A percentile compares a stretch with the other conserved stretches of the same genome.
phyloP scores from a whole-genome alignment of 768 basidiomycete genomes.

The Panus rudis region DNA sequence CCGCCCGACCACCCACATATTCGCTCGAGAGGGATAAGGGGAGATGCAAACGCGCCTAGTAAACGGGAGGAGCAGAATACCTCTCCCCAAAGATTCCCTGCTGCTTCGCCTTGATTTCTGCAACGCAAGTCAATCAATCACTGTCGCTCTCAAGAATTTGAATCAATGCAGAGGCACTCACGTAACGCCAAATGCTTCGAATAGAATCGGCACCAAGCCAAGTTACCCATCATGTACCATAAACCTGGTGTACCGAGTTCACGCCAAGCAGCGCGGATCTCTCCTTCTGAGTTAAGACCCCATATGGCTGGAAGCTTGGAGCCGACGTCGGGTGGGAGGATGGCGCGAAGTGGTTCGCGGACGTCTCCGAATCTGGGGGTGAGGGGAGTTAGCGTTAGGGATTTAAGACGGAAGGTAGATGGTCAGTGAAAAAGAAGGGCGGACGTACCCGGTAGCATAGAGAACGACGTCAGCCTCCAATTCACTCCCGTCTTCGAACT shows the following conservation, averaged over 20 bases:
- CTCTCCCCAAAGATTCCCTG: constrained; percentile 35
- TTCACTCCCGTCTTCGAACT: constrained; percentile 17
- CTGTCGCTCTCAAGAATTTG: background rate
- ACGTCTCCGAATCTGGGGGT: constrained; percentile 5
- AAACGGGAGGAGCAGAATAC: constrained; percentile 19
- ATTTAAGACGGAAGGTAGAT: too few species aligned
- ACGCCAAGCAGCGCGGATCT: constrained; percentile 45
- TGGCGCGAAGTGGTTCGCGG: constrained; percentile 11
- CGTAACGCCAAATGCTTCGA: constrained; percentile 61
- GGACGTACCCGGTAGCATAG: constrained; percentile 19
- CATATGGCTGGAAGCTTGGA: constrained; percentile 44
- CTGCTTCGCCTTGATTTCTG: constrained; percentile 67
- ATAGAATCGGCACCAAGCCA: constrained; percentile 57
- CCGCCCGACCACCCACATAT: too few species aligned
- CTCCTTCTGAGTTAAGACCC: constrained; percentile 63
- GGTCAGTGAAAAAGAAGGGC: too few species aligned
- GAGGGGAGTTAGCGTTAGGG: too few species aligned
- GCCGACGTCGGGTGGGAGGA: constrained; percentile 42
- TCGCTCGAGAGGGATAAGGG: too few species aligned
- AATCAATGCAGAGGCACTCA: constrained; percentile 28
- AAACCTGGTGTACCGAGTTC: constrained; percentile 44
- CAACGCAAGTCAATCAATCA: background rate
- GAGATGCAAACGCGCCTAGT: too few species aligned
- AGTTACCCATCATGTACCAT: constrained; percentile 55
- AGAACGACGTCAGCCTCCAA: constrained; percentile 20